These are phyloP conservation scores for Pichia sp. DNA, from an alignment of 1,139 yeast genomes.

Conservation along the genomic window DNA sequence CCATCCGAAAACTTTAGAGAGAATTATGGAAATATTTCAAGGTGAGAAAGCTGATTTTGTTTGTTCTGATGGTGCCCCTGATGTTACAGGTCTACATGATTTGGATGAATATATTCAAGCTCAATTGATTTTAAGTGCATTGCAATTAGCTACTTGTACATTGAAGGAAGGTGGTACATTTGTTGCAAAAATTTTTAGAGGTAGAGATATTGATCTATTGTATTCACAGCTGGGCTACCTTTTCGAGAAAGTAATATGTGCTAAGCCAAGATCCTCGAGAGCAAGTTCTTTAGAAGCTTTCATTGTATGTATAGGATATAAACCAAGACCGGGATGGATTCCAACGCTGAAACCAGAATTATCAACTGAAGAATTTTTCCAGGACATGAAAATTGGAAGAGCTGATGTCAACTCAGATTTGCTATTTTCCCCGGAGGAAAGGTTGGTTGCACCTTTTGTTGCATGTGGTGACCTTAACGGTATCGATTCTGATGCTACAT, in stretches of 20 bases:
- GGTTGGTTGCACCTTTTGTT: conserved; percentile 75
- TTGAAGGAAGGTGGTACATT: conserved; percentile 85
- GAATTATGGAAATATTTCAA: conserved; percentile 72
- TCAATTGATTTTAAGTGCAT: conserved; percentile 81
- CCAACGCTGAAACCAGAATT: conserved; percentile 47
- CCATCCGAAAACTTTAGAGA: conserved; percentile 77
- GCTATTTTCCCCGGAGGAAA: conserved; percentile 43
- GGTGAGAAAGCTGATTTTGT: conserved; percentile 94
- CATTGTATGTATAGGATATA: conserved; percentile 83
- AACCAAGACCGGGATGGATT: conserved; percentile 74
- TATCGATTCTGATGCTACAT: conserved; percentile 93
- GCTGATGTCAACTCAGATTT: conserved; percentile 37
- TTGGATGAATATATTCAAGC: conserved; percentile 95
- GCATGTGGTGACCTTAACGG: conserved; percentile 90
- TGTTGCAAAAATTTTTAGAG: conserved; percentile 93
- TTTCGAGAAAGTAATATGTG: conserved; percentile 83
- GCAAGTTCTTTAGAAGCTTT: conserved; percentile 93
- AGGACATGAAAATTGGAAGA: conserved; percentile 48
- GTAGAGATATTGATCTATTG: conserved; percentile 86
- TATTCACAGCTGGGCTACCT: conserved; percentile 82
- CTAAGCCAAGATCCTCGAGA: conserved; percentile 90
- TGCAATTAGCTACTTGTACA: conserved; percentile 83
- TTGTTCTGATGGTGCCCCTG: conserved; percentile 97
- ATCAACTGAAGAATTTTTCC: conserved; percentile 78
- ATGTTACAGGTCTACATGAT: conserved; percentile 95